Conservation (phyloP, 1,139 yeast species). For the Lizanozyma gosingica region DNA sequence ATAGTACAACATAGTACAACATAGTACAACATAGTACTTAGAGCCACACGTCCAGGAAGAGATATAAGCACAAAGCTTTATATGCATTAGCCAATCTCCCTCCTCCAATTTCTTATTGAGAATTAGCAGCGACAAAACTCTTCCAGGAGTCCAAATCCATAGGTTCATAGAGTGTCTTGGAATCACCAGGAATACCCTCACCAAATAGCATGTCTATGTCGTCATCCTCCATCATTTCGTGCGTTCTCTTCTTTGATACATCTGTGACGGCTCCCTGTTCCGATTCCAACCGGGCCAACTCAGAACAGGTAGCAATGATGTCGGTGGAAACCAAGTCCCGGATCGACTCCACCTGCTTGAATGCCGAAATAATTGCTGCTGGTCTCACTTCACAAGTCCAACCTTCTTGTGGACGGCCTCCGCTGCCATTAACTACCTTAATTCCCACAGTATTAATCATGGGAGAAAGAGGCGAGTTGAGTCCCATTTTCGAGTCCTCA, state of each 20-base stretch:
- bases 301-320: slow-evolving; percentile 23
- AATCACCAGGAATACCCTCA: slow-evolving; percentile 16
- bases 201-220: slow-evolving; percentile 28
- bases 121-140: slow-evolving; percentile 15
- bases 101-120: too few species aligned
- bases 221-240: slow-evolving; percentile 9
- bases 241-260: slow-evolving; percentile 5
- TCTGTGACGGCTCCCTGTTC: slow-evolving; percentile 3
- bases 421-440: background rate
- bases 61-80: too few species aligned
- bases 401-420: slow-evolving; percentile 8
- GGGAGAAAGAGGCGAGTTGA: slow-evolving; percentile 30
- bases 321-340: slow-evolving; percentile 18
- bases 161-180: slow-evolving; percentile 22
- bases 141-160: slow-evolving; percentile 35
- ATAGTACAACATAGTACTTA: too few species aligned
- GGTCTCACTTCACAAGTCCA: slow-evolving; percentile 44
- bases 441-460: slow-evolving; percentile 6
- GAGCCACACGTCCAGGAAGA: too few species aligned
- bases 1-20: too few species aligned
- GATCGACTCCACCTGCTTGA: slow-evolving; percentile 30
- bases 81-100: too few species aligned
- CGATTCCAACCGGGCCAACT: slow-evolving; percentile 7
- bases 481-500: slow-evolving; percentile 1
- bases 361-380: slow-evolving; percentile 36